phyloP scores from a whole-genome alignment of 2,329 filamentous ascomycete species.

The Lasiodiplodia sp. region DNA sequence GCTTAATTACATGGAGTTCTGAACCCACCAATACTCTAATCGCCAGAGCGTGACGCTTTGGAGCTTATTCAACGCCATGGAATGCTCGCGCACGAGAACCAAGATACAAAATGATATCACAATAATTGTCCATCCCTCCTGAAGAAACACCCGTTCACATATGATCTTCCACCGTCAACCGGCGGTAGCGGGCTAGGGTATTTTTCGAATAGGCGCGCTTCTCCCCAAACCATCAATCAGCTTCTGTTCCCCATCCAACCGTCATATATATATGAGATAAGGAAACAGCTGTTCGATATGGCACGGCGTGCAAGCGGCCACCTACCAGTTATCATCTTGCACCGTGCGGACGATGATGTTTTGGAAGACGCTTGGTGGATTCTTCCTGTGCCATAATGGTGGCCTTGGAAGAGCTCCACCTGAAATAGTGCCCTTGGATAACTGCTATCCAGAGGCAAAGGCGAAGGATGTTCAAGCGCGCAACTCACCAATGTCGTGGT shows the following conservation, averaged over 20 bases:
- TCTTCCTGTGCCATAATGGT: not conserved
- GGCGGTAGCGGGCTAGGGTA: slow-evolving; percentile 25
- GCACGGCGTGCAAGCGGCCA: slow-evolving; percentile 6
- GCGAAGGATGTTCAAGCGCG: slow-evolving; percentile 13
- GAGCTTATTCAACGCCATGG: not conserved
- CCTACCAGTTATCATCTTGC: slow-evolving; percentile 29
- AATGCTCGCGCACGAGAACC: not conserved
- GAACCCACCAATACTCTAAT: not conserved
- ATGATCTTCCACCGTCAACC: slow-evolving; percentile 25
- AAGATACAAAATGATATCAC: not conserved
- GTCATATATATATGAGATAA: slow-evolving; percentile 10
- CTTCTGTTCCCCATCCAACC: slow-evolving; percentile 11
- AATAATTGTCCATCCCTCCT: slow-evolving; percentile 30
- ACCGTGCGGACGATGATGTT: not conserved
- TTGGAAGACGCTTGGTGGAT: not conserved
- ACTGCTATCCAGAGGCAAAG: not conserved
- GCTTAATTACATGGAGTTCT: too few species aligned
- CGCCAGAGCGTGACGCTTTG: not conserved
- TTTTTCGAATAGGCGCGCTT: slow-evolving; percentile 19
- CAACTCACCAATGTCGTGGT: slow-evolving; percentile 30
- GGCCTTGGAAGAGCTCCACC: not conserved
- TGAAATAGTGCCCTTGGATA: not conserved
- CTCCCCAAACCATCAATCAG: slow-evolving; percentile 14
- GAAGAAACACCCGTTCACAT: slow-evolving; percentile 30
- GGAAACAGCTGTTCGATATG: slow-evolving; percentile 7